phyloP scores from a whole-genome alignment of 2,329 filamentous ascomycete genomes.

The Samsoniella hepiali region DNA sequence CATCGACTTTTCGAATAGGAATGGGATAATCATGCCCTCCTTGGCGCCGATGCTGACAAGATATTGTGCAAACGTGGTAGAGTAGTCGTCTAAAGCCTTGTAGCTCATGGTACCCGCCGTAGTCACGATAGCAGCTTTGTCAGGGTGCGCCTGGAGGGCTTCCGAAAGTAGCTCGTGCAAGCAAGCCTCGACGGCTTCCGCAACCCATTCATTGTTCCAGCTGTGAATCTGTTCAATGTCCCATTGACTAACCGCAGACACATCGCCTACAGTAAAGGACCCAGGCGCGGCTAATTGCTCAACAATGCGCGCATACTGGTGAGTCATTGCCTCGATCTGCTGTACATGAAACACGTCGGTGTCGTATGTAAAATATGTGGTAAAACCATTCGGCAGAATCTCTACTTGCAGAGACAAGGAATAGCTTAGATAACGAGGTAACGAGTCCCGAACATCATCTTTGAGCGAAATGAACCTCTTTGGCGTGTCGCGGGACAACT shows the following conservation, averaged over 20 bases:
- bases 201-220: slow-evolving; percentile 18
- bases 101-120: slow-evolving; percentile 44
- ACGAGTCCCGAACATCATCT: not conserved
- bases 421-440: not conserved
- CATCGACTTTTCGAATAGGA: slow-evolving; percentile 27
- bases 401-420: not conserved
- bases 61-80: slow-evolving; percentile 19
- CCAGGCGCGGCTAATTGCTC: not conserved
- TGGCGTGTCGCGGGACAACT: not conserved
- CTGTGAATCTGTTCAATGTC: not conserved
- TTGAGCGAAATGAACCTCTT: not conserved
- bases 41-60: slow-evolving; percentile 25
- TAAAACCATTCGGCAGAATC: not conserved
- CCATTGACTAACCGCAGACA: not conserved
- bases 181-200: slow-evolving; percentile 24
- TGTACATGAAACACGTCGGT: not conserved
- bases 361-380: slow-evolving; percentile 3
- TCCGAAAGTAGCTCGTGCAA: slow-evolving; percentile 41
- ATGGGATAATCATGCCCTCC: slow-evolving; percentile 25
- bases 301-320: slow-evolving; percentile 1
- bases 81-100: slow-evolving; percentile 29
- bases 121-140: slow-evolving; percentile 36
- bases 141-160: slow-evolving; percentile 31
- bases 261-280: not conserved
- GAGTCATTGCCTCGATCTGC: not conserved